These are phyloP conservation scores for Neonectria magnoliae DNA, from an alignment of 2,329 filamentous ascomycete genomes.

Conservation along the genomic window DNA sequence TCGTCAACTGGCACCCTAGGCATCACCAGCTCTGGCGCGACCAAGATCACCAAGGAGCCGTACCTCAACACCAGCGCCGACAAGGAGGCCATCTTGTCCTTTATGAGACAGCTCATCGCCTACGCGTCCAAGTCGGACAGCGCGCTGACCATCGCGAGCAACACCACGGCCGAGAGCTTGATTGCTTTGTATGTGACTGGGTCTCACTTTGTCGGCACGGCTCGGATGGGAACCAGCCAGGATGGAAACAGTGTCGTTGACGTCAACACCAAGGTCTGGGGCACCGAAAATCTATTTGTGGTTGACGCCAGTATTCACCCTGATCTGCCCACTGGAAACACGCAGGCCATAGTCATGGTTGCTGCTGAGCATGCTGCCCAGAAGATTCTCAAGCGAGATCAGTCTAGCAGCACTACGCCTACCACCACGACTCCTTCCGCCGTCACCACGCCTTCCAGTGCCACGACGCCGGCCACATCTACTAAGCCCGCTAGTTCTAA, in stretches of 20 bases:
- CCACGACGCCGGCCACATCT: background rate
- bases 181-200: slow-evolving; percentile 62
- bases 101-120: slow-evolving; percentile 70
- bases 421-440: background rate
- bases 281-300: slow-evolving; percentile 74
- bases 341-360: slow-evolving; percentile 71
- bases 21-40: slow-evolving; percentile 52
- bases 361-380: slow-evolving; percentile 68
- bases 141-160: slow-evolving; percentile 61
- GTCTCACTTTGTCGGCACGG: slow-evolving; percentile 67
- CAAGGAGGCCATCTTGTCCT: slow-evolving; percentile 56
- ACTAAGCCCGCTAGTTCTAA: background rate
- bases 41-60: slow-evolving; percentile 53
- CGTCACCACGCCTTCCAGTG: background rate
- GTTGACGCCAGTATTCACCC: slow-evolving; percentile 77
- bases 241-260: slow-evolving; percentile 70
- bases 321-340: slow-evolving; percentile 75
- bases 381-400: slow-evolving; percentile 26
- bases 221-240: slow-evolving; percentile 67
- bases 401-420: background rate
- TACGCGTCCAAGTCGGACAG: slow-evolving; percentile 69
- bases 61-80: slow-evolving; percentile 47
- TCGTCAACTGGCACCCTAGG: slow-evolving; percentile 57
- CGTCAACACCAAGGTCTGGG: slow-evolving; percentile 70
- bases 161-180: slow-evolving; percentile 60